phyloP scores from a whole-genome alignment of 345 rosid species.

The Aquilaria yunnanensis region DNA sequence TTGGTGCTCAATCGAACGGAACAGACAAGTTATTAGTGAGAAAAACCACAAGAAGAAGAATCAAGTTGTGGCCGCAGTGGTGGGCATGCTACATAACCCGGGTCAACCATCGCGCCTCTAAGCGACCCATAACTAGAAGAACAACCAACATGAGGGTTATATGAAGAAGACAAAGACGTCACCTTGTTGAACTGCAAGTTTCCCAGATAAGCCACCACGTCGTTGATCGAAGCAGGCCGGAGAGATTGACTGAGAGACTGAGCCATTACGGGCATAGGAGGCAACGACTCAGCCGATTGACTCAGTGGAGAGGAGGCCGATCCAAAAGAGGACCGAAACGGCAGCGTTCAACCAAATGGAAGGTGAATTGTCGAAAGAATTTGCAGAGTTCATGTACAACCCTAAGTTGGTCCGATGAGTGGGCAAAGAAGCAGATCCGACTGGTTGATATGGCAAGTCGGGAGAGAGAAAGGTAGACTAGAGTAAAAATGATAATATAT shows the following conservation, averaged over 20 bases:
- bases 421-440: conserved; percentile 89
- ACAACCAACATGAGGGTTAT: conserved; percentile 27
- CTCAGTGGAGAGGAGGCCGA: conserved; percentile 60
- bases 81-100: conserved; percentile 49
- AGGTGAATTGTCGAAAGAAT: conserved; percentile 40
- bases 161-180: conserved; percentile 46
- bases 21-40: no score
- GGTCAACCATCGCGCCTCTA: conserved; percentile 44
- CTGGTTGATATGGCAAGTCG: conserved; percentile 4
- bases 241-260: conserved; percentile 48
- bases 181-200: conserved; percentile 63
- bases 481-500: no score
- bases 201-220: conserved; percentile 50
- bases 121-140: conserved; percentile 51
- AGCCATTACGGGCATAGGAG: conserved; percentile 44
- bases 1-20: no score
- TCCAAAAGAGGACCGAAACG: conserved; percentile 42
- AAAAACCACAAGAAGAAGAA: no score
- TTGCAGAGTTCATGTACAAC: conserved; percentile 24
- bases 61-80: conserved; percentile 32
- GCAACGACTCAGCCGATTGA: conserved; percentile 54
- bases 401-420: conserved; percentile 80
- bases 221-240: conserved; percentile 43
- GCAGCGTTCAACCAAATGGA: conserved; percentile 23
- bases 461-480: no score